Evolutionary conservation across 2,329 filamentous ascomycete species (phyloP).

Genomic region (Onygenales sp.): DNA sequence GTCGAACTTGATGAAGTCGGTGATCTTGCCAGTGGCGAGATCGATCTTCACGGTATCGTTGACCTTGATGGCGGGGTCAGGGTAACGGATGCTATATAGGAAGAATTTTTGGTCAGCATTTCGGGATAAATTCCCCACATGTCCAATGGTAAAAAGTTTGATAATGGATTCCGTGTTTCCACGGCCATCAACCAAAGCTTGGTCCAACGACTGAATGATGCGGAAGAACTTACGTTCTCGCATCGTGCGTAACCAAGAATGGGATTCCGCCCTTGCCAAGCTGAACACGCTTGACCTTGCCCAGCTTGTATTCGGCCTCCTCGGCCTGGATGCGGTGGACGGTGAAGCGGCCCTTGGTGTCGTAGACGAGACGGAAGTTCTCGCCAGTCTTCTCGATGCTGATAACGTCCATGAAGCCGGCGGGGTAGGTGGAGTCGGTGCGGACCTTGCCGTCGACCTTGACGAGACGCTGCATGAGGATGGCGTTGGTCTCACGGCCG

Average conservation of each 20-base stretch:
- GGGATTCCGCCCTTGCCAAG: constrained; percentile 99
- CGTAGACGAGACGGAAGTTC: constrained; percentile 99
- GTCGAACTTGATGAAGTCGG: constrained; percentile 97
- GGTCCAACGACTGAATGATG: constrained; percentile 99
- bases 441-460: constrained; percentile 99
- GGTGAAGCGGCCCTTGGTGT: constrained; percentile 99
- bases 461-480: constrained; percentile 99
- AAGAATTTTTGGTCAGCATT: constrained; percentile 25
- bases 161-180: constrained; percentile 20
- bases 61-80: constrained; percentile 96
- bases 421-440: constrained; percentile 94
- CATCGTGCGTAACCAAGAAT: constrained; percentile 99
- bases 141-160: not conserved
- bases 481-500: constrained; percentile 91
- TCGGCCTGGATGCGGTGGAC: constrained; percentile 98
- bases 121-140: constrained; percentile 6
- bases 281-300: constrained; percentile 99
- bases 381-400: constrained; percentile 99
- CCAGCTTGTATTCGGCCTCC: constrained; percentile 99
- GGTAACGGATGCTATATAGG: constrained; percentile 83
- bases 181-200: constrained; percentile 72
- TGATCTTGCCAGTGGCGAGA: constrained; percentile 91
- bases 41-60: constrained; percentile 99
- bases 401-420: constrained; percentile 99
- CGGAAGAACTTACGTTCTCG: constrained; percentile 98